Base-by-base conservation (phyloP, 2,329 filamentous ascomycete species). In the Ophiognomonia clavigignenti-juglandacearum region DNA sequence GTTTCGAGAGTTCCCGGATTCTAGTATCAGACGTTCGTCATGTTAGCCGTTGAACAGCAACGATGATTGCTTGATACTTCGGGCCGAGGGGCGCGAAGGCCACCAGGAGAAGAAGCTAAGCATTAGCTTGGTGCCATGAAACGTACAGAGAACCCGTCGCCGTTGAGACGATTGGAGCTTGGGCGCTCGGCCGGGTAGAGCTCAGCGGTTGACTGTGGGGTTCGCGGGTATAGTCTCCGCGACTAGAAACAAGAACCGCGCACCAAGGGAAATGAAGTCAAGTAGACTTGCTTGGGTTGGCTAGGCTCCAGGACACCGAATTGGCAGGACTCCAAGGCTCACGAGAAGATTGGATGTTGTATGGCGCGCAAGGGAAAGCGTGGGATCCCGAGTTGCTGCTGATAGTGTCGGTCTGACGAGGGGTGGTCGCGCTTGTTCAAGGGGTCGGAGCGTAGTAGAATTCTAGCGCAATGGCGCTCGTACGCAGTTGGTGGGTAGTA, bases 101-200 rank as follows among this genome's bases (percentile, higher is more conserved):
- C 27, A 23, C 37, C 34, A 27, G n/a, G 48, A 32, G 22, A 20
- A 39, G 32, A 45, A 37, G 45, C 42, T 39, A 45, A 39, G 27
- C 43, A 24, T 18, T 27, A 45, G 20, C 20, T 45, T 41, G 45
- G 38, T 39, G 43, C 37, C 40, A 45, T 48, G 34, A 37, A 51
- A 51, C 49, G 38, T 48, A 51, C 49, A 39, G 22, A 51, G 34
- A 31, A 34, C 41, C 34, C n/a, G 49, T 35, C 42, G 45, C 39
- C 42, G 49, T 45, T 45, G 42, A 22, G 49, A 39, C 27, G 41
- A 38, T 19, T 9, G 20, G 34, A 43, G 45, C 45, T 41, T 19
- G 43, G 34, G 24, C 45, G 42, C 22, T 32, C 32, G 16, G 43
- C 39, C 39, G 39, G 38, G 27, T 31, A 42, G 24, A 40, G 48